Base-by-base conservation (phyloP, 345 rosid species). In the Eucalyptus globulus region DNA sequence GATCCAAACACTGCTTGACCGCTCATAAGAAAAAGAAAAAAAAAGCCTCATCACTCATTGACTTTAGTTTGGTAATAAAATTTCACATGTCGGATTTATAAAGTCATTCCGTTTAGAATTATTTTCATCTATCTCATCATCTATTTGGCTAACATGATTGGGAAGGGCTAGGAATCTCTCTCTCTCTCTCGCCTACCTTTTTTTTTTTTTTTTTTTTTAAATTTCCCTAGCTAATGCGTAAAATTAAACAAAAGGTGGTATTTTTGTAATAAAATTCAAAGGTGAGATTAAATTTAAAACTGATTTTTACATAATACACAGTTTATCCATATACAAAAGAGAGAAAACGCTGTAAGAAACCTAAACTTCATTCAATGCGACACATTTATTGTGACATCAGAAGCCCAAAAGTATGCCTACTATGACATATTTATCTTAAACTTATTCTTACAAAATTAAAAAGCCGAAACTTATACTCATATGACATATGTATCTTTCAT, bases 331-430 rank as follows among this genome's bases (percentile, higher is more conserved):
- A 17, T 31, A 34, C 43, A 69, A 69, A 34, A 69, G 19, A 69
- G 3, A 3, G 56, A 53, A 53, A 53, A 3, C 10, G 0, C 2
- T 10, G 1, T 7, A 19, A 53, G 1, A 53, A 53, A 53, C 22
- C 56, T 53, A 53, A 53, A 53, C 24, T 53, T 0, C 19, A 53
- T 53, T 53, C 24, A 53, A 1, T 19, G 10, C 0, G 56, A 53
- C 56, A 53, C 24, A 53, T 53, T 7, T 8, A 1, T 0, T 1
- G 21, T 1, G 56, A 53, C 9, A 19, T 53, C 4, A 53, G 17
- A 53, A 53, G 56, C 56, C 9, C 22, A 17, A 53, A 51, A 53
- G 2, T 53, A 53, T 53, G 24, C 4, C 56, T 53, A 53, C 2
- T 53, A 19, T 53, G 24, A 17, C 22, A 7, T 51, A 51, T 53